A percentile compares a stretch with the other conserved stretches of the same genome.
Conservation (phyloP, 805 yeast species). For the Nakazawaea peltata region DNA sequence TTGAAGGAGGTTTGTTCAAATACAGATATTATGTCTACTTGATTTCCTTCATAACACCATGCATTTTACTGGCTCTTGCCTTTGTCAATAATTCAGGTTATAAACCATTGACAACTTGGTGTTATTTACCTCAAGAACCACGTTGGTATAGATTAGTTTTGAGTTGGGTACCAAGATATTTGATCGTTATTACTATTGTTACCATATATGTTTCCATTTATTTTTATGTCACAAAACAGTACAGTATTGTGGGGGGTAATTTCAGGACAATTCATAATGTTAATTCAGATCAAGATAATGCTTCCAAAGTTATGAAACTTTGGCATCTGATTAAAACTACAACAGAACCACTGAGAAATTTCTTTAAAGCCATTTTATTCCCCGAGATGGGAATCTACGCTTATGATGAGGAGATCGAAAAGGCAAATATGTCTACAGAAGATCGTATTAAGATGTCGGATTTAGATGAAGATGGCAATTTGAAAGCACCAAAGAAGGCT, state of each 20-base stretch:
- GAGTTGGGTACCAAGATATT: constrained; percentile 78
- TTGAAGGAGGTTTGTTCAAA: constrained; percentile 70
- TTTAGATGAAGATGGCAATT: constrained; percentile 5
- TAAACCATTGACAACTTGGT: constrained; percentile 60
- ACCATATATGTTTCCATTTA: constrained; percentile 65
- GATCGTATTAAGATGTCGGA: neutral
- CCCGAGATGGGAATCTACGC: constrained; percentile 8
- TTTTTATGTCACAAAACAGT: constrained; percentile 59
- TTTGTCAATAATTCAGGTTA: constrained; percentile 54
- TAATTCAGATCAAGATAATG: neutral
- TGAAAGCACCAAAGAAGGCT: neutral
- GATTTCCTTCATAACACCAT: constrained; percentile 51
- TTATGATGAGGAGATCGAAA: constrained; percentile 1
- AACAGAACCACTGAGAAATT: neutral
- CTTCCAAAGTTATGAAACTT: neutral
- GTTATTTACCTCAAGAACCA: constrained; percentile 68
- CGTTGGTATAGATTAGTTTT: constrained; percentile 66
- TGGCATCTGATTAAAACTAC: neutral
- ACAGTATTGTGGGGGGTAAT: constrained; percentile 42
- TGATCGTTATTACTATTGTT: constrained; percentile 54
- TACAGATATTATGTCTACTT: constrained; percentile 52
- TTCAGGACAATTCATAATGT: constrained; percentile 5
- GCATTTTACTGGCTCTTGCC: constrained; percentile 63
- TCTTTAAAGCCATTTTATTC: constrained; percentile 3
- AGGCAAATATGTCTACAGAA: too few species aligned